These are phyloP conservation scores for Phycomyces nitens DNA, from an alignment of 192 early-diverging fungal genomes.

Conservation along the genomic window DNA sequence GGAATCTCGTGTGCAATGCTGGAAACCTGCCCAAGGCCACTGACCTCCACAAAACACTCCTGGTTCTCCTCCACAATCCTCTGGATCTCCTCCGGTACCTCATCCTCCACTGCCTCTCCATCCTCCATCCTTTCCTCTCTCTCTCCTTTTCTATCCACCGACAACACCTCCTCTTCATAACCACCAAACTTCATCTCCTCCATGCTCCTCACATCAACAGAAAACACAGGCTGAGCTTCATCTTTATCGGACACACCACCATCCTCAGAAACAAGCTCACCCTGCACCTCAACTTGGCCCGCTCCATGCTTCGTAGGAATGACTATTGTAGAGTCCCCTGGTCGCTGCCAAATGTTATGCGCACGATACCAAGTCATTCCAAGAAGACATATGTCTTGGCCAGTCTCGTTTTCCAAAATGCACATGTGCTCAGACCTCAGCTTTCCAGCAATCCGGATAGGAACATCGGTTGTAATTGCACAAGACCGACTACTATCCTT, in stretches of 20 bases:
- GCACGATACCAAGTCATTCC: too few relatives aligned
- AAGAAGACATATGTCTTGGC: too few relatives aligned
- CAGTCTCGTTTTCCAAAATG: background rate
- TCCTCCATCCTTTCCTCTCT: too few relatives aligned
- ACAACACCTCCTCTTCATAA: background rate
- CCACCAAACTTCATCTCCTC: background rate
- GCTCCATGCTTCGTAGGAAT: background rate
- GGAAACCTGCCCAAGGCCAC: background rate
- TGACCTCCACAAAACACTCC: background rate
- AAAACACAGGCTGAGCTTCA: background rate
- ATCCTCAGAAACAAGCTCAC: background rate
- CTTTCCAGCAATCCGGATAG: background rate
- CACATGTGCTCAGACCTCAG: background rate
- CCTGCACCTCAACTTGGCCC: background rate
- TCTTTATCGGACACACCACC: background rate
- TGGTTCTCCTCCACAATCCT: background rate
- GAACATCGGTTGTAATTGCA: constrained; percentile 2
- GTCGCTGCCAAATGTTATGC: background rate
- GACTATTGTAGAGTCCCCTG: background rate
- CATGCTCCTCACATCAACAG: background rate
- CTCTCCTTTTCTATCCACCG: background rate
- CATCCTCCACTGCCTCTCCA: background rate
- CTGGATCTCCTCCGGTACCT: background rate
- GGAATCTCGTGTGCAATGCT: background rate
- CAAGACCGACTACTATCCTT: background rate